These are phyloP conservation scores for Malus hybrid DNA, from an alignment of 331 rosid genomes.

Conservation along the genomic window DNA sequence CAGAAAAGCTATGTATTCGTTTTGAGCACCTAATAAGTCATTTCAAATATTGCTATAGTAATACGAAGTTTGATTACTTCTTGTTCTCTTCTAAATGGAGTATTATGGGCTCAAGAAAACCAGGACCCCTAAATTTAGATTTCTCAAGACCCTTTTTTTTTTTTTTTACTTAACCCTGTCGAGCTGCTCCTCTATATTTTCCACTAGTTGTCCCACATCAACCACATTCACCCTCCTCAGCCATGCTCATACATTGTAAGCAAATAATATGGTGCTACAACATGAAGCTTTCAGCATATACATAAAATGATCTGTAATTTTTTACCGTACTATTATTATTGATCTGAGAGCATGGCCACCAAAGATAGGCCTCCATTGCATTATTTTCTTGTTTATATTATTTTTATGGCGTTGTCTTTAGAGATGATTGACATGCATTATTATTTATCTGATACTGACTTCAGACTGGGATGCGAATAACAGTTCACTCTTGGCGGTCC, in stretches of 20 bases:
- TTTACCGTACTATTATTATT: not conserved
- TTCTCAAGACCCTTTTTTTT: too few relatives aligned
- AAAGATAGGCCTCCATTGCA: not conserved
- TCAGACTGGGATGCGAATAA: not conserved
- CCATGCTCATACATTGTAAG: too few relatives aligned
- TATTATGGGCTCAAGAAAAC: not conserved
- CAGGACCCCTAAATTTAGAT: too few relatives aligned
- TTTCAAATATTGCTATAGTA: too few relatives aligned
- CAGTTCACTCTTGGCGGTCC: slow-evolving; percentile 35
- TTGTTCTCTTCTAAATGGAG: not conserved
- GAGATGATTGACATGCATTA: not conserved
- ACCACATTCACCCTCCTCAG: too few relatives aligned
- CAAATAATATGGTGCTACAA: not conserved
- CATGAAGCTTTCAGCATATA: not conserved
- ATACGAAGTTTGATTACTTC: not conserved
- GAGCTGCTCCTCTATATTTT: too few relatives aligned
- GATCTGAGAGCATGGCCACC: not conserved
- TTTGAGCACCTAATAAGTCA: too few relatives aligned
- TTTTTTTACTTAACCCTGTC: too few relatives aligned
- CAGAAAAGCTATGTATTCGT: not conserved
- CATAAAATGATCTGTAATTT: not conserved
- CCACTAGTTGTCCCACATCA: too few relatives aligned
- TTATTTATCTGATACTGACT: not conserved
- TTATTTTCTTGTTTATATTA: too few relatives aligned
- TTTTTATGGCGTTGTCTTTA: too few relatives aligned